Evolutionary conservation across 805 yeast species (phyloP), one percentile per base, ranked within the genome.

Genomic region (Candida tallmaniae): DNA sequence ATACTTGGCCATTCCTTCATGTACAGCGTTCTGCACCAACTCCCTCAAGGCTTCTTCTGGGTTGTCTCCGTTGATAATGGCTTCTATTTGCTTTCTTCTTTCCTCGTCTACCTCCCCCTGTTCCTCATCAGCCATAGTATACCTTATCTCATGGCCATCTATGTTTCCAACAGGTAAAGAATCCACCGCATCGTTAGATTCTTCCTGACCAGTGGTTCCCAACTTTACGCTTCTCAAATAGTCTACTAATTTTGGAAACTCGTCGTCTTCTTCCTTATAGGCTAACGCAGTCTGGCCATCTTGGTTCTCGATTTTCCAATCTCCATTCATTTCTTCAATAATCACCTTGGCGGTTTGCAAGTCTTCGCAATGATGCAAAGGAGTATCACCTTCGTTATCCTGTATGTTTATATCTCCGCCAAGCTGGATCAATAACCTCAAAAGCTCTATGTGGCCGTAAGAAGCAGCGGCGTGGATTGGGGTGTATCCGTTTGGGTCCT

Each of bases 401-500:
- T 70, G 78, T 21, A 89, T 64, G 54, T 93, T 88, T 16, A 88
- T 73, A 51, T 93, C 80, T 5, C 96, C 97, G 6, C 84, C 84
- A 13, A 60, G 46, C 4, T 47, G 46, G 4, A 83, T 56, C 29
- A 87, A 65, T 42, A 71, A 74, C 37, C 62, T 56, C 24, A 93
- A 62, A 25, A 93, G 63, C 7, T 82, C 88, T 2, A 61, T 47
- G 53, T 90, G 89, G 6, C 90, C 90, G 57, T 93, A 93, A 1
- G 97, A 83, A 2, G 94, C 95, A 1, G 98, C 97, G 0, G 99
- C 99, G 56, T 93, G 99, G 9, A 93, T 72, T 5, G 98, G 95
- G 0, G 97, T 90, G 59, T 94, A 93, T 1, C 99, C 99, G 50
- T 89, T 86, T 1, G 85, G 83, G 56, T 93, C 99, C 42, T 80